These are phyloP conservation scores for Blastobotrys mokoenaii DNA, from an alignment of 805 yeast species.

Conservation along the genomic window DNA sequence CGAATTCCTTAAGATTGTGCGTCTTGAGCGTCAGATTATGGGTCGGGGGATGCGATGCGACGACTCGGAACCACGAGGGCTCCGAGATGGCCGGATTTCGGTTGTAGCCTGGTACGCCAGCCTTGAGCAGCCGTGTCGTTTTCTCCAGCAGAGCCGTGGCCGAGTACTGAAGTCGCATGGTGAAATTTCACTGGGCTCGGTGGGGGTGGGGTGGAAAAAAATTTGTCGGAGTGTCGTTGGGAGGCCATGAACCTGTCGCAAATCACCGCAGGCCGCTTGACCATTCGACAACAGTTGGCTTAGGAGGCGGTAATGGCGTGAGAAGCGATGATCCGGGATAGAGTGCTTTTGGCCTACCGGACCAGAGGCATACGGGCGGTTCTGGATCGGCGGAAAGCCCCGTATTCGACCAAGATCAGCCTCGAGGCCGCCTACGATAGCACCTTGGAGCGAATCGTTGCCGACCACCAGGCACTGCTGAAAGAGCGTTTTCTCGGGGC, in stretches of 20 bases:
- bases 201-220: not conserved
- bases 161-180: constrained; percentile 65
- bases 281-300: too few relatives aligned
- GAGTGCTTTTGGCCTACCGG: too few relatives aligned
- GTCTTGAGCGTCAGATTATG: constrained; percentile 46
- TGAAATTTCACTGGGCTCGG: not conserved
- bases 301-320: too few relatives aligned
- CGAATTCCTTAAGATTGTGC: constrained; percentile 20
- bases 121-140: constrained; percentile 64
- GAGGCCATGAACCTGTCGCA: too few relatives aligned
- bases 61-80: constrained; percentile 88
- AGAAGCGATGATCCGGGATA: too few relatives aligned
- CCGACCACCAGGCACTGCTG: not conserved
- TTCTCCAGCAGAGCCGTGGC: constrained; percentile 74
- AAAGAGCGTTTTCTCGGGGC: not conserved
- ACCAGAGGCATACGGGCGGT: too few relatives aligned
- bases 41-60: constrained; percentile 75
- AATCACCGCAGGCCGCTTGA: too few relatives aligned
- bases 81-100: constrained; percentile 38
- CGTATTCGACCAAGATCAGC: constrained; percentile 3
- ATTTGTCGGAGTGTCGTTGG: not conserved
- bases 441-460: constrained; percentile 10
- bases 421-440: constrained; percentile 13
- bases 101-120: constrained; percentile 35
- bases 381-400: too few relatives aligned